A percentile compares a stretch with the other conserved stretches of the same genome.
These are phyloP conservation scores for Leucosporidium yakuticum DNA, from an alignment of 768 basidiomycete species.

Conservation along the genomic window DNA sequence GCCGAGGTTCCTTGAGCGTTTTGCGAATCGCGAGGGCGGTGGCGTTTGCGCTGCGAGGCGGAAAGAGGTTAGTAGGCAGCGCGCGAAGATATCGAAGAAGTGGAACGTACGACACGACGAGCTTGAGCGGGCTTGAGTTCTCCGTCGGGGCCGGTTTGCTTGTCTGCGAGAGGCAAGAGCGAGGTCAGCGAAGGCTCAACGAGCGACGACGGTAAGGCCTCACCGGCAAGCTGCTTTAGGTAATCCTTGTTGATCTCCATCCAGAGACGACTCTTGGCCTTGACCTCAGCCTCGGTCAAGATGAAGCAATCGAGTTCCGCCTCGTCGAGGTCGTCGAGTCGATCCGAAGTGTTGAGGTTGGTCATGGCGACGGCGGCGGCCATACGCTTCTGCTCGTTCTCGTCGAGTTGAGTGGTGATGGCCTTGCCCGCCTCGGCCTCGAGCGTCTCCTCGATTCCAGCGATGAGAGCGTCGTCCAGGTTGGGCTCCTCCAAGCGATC, in stretches of 20 bases:
- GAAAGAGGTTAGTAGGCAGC: background rate
- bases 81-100: background rate
- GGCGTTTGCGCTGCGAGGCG: slow-evolving; percentile 36
- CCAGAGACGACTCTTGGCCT: slow-evolving; percentile 84
- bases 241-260: slow-evolving; percentile 89
- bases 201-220: slow-evolving; percentile 36
- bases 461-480: slow-evolving; percentile 56
- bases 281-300: slow-evolving; percentile 71
- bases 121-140: slow-evolving; percentile 22
- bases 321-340: slow-evolving; percentile 65
- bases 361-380: slow-evolving; percentile 45
- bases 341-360: slow-evolving; percentile 34
- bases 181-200: background rate
- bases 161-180: slow-evolving; percentile 48
- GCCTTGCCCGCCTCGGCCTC: slow-evolving; percentile 52
- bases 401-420: slow-evolving; percentile 54
- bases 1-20: slow-evolving; percentile 65
- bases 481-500: slow-evolving; percentile 9
- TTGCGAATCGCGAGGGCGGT: slow-evolving; percentile 65
- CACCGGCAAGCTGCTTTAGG: slow-evolving; percentile 77
- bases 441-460: slow-evolving; percentile 63
- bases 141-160: slow-evolving; percentile 51
- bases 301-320: slow-evolving; percentile 74
- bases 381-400: slow-evolving; percentile 58
- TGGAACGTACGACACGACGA: slow-evolving; percentile 11